Evolutionary conservation across 2,329 filamentous ascomycete genomes (phyloP).

Genomic region (Calonectria multiphialidica): DNA sequence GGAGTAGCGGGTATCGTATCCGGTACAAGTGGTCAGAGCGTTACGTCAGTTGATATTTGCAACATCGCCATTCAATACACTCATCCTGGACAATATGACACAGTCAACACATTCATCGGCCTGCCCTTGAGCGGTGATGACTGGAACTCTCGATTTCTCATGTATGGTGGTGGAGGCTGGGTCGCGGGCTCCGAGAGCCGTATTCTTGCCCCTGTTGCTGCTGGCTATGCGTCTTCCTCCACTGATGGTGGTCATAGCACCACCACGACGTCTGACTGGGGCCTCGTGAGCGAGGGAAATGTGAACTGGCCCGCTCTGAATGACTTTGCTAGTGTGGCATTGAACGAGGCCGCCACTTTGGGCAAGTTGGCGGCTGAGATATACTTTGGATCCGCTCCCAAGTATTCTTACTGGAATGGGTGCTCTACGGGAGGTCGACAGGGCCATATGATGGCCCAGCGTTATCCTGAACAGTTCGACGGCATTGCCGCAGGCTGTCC

Average conservation of each 20-base stretch:
- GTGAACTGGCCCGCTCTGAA: slow-evolving; percentile 41
- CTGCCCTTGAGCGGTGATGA: slow-evolving; percentile 11
- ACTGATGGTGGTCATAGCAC: slow-evolving; percentile 28
- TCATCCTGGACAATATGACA: slow-evolving; percentile 31
- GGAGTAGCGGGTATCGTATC: neutral
- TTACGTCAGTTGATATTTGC: slow-evolving; percentile 15
- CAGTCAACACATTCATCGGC: slow-evolving; percentile 21
- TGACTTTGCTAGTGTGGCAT: slow-evolving; percentile 41
- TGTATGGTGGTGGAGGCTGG: slow-evolving; percentile 31
- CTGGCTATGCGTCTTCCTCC: slow-evolving; percentile 22
- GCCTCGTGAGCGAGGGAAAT: slow-evolving; percentile 28
- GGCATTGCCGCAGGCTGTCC: slow-evolving; percentile 63
- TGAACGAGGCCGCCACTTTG: slow-evolving; percentile 51
- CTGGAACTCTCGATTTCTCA: slow-evolving; percentile 34
- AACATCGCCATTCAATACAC: slow-evolving; percentile 26
- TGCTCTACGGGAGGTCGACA: slow-evolving; percentile 69
- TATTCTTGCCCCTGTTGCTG: neutral
- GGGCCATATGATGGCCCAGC: slow-evolving; percentile 64
- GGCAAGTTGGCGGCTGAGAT: slow-evolving; percentile 55
- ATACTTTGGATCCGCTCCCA: slow-evolving; percentile 52
- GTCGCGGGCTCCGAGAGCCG: slow-evolving; percentile 9
- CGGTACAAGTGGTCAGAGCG: neutral
- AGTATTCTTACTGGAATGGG: slow-evolving; percentile 63
- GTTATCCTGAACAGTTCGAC: slow-evolving; percentile 65
- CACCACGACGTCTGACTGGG: slow-evolving; percentile 26